Evolutionary conservation across 129 eudicot species (phyloP).

Genomic region (Flaveria ramosissima): DNA sequence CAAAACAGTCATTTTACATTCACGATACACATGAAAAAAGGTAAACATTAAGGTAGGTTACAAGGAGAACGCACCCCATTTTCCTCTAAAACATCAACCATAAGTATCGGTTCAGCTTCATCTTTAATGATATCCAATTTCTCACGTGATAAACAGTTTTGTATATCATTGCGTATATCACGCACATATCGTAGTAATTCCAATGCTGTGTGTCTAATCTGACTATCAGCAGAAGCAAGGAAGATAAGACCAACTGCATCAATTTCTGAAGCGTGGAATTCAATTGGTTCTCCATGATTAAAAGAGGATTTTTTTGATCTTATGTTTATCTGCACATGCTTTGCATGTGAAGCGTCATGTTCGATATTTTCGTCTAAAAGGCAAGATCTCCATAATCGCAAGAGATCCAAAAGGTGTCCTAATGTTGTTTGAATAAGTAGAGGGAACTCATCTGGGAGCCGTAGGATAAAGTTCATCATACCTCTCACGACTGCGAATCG

Average conservation of each 20-base stretch:
- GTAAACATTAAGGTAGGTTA: background rate
- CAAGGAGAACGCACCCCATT: conserved; percentile 42
- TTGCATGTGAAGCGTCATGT: conserved; percentile 35
- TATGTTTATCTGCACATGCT: conserved; percentile 31
- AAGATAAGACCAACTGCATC: conserved; percentile 57
- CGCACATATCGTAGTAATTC: conserved; percentile 52
- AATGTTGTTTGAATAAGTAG: conserved; percentile 55
- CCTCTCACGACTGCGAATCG: conserved; percentile 49
- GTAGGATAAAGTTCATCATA: conserved; percentile 51
- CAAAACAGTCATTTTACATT: background rate
- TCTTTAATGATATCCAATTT: conserved; percentile 21
- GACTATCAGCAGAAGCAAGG: conserved; percentile 48
- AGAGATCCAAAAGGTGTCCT: conserved; percentile 48
- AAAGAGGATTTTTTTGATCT: conserved; percentile 28
- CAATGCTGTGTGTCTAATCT: conserved; percentile 44
- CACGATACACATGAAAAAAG: conserved; percentile 7
- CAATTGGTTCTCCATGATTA: conserved; percentile 40
- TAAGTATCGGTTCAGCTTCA: conserved; percentile 45
- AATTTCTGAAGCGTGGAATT: conserved; percentile 49
- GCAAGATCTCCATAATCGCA: conserved; percentile 48
- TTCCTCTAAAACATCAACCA: conserved; percentile 50
- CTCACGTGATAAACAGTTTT: conserved; percentile 13
- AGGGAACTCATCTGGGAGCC: conserved; percentile 56
- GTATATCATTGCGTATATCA: conserved; percentile 43
- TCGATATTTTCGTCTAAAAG: conserved; percentile 37